Evolutionary conservation across 177 flowering plant genomes (phyloP), one percentile per base, ranked within the genome.

Genomic region (Vitis hybrid): DNA sequence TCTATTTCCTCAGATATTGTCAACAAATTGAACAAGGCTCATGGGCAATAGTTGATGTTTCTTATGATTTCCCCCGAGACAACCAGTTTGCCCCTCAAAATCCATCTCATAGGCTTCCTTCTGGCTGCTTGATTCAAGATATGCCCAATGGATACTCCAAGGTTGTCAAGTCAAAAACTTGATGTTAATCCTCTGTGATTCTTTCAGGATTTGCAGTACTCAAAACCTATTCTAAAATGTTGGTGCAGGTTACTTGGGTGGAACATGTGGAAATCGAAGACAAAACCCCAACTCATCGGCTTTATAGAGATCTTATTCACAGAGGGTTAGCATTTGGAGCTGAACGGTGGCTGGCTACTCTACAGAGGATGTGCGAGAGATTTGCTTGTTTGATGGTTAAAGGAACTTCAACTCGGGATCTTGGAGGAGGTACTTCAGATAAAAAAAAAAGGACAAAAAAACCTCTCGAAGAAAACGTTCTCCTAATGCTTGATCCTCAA

Each of bases 121-220:
- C 98, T 13, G 98, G 98, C 22, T 91, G 95, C 80, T 76, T 91
- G 74, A 90, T 93, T 69, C 90, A 90, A 76, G 97, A 91, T 66
- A 84, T 90, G 89, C 89, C 90, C 45, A 89, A 91, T 76, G 97
- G 98, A 15, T 87, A 84, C 74, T 86, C 92, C 29, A 87, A 91
- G 93, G 98, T 92, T 69, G 57, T 60, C 57, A 1, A 62, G 9
- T 39, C 19, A 29, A 26, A 1, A 26, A 26, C 29, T 26, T 26
- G 29, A 26, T 26, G 29, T 26, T 26, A 26, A 26, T 26, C 29
- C 29, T 26, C 5, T 26, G 29, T 3, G 29, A 9, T 39, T 48
- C 14, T 21, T 52, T 10, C 10, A 52, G 55, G 15, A 33, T 39
- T 3, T 5, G 3, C 4, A 26, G 13, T 4, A 29, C 51, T 66